Evolutionary conservation across 2,329 filamentous ascomycete species (phyloP), one percentile per base, ranked within the genome.

Genomic region (Botrytis sinoallii): DNA sequence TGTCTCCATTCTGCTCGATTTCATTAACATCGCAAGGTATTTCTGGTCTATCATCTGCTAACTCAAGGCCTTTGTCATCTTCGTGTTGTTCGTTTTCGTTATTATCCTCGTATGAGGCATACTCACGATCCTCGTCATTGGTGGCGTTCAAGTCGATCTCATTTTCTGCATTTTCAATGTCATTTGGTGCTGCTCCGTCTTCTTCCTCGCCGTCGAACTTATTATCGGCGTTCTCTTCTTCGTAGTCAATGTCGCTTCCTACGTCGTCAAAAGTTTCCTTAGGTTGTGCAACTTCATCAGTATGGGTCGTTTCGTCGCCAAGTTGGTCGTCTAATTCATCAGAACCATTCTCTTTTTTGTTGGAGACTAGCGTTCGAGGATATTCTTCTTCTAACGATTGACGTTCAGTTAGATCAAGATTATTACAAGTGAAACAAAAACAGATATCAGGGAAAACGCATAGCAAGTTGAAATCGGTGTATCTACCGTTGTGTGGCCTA

Each of bases 61-160:
- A 63, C 8, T 57, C 55, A 32, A 35, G 57, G 12, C 67, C 63
- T 29, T 66, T 61, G 25, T 61, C 48, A 22, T 46, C 40, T 74
- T 40, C 60, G 65, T 42, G 48, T 70, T 74, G 83, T 65, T 82
- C 82, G 40, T 83, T 82, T 67, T 85, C 83, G 57, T 84, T 82
- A 20, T 78, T 74, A 7, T 72, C 69, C 48, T 76, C 44, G 65
- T 42, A 35, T 57, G 48, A 69, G 14, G 48, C 61, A 20, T 75
- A 68, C 18, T 57, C 69, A 46, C 64, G 46, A 29, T 72, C 72
- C 38, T 69, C 73, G 29, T 60, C 60, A 16, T 71, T 67, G 42
- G 57, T 67, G 60, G 63, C 52, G 35, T 68, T 60, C 12, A 59
- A 29, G 42, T 48, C 52, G 25, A 35, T 72, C 40, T 46, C 64